A percentile compares a stretch with the other conserved stretches of the same genome.
Conservation (phyloP, 805 yeast genomes). For the Blastobotrys peoriensis region DNA sequence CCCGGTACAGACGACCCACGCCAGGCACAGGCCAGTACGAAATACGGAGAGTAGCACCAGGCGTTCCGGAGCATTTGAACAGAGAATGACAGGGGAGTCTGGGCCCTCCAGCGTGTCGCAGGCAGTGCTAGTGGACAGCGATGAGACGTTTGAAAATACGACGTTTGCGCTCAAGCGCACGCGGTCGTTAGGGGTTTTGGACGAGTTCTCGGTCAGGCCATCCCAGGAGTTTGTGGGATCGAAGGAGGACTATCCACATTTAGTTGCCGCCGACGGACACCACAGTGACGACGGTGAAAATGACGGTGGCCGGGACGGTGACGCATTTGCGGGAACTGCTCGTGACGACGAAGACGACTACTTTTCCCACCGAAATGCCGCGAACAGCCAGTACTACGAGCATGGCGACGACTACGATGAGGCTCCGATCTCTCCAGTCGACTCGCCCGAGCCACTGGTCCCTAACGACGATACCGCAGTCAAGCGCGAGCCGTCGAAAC, state of each 20-base stretch:
- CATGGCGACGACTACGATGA: not conserved
- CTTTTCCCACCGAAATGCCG: not conserved
- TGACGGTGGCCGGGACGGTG: not conserved
- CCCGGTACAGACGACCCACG: too few relatives aligned
- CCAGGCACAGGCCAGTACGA: too few relatives aligned
- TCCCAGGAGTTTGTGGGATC: constrained; percentile 29
- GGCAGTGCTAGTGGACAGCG: constrained; percentile 65
- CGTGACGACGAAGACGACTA: constrained; percentile 11
- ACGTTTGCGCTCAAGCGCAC: constrained; percentile 76
- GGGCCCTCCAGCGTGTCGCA: constrained; percentile 29
- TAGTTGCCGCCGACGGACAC: constrained; percentile 2
- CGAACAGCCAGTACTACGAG: not conserved
- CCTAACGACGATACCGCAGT: constrained; percentile 69
- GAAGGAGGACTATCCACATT: constrained; percentile 21
- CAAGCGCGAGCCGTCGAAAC: constrained; percentile 73
- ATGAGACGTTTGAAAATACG: constrained; percentile 60
- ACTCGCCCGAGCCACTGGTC: constrained; percentile 19
- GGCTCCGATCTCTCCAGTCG: constrained; percentile 16
- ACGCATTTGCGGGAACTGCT: not conserved
- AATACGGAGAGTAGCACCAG: too few relatives aligned
- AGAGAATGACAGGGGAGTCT: not conserved
- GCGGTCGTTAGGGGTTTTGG: constrained; percentile 73
- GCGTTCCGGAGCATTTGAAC: too few relatives aligned
- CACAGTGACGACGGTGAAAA: not conserved
- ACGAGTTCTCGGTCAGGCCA: constrained; percentile 42